Evolutionary conservation across 176 grass and related monocot species (phyloP).

Genomic region (Lolium rigidum): DNA sequence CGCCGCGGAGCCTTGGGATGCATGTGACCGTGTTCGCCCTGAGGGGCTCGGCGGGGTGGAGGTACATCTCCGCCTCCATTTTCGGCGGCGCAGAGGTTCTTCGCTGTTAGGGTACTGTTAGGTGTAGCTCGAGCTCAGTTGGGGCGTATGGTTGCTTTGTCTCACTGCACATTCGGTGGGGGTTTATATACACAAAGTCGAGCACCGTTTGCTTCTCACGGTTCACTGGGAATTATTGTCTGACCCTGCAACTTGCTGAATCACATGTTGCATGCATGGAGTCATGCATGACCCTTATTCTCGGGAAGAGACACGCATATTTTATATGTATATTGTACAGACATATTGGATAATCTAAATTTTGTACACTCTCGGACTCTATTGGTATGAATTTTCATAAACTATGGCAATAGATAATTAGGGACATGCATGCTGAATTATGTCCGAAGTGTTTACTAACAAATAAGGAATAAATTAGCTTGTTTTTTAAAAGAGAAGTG

Average conservation of each 20-base stretch:
- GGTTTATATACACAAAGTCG: not conserved
- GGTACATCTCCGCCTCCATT: constrained; percentile 37
- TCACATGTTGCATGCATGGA: constrained; percentile 38
- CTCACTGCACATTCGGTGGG: not conserved
- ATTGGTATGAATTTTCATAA: not conserved
- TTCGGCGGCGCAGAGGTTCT: not conserved
- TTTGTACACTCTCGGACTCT: not conserved
- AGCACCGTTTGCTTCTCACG: not conserved
- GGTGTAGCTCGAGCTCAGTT: not conserved
- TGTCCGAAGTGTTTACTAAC: not conserved
- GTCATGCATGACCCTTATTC: not conserved
- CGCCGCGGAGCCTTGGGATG: constrained; percentile 72
- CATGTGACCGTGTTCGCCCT: constrained; percentile 48
- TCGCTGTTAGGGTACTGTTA: not conserved
- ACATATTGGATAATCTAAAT: not conserved
- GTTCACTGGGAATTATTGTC: not conserved
- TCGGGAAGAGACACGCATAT: not conserved
- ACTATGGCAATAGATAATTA: not conserved
- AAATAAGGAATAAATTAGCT: not conserved
- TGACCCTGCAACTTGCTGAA: constrained; percentile 34
- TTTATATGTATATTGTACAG: not conserved
- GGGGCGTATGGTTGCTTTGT: not conserved
- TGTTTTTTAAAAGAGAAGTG: not conserved
- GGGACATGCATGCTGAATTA: not conserved
- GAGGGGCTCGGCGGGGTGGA: constrained; percentile 37